Evolutionary conservation across 129 eudicot species (phyloP).

Genomic region (Rutidosis leptorrhynchoides): DNA sequence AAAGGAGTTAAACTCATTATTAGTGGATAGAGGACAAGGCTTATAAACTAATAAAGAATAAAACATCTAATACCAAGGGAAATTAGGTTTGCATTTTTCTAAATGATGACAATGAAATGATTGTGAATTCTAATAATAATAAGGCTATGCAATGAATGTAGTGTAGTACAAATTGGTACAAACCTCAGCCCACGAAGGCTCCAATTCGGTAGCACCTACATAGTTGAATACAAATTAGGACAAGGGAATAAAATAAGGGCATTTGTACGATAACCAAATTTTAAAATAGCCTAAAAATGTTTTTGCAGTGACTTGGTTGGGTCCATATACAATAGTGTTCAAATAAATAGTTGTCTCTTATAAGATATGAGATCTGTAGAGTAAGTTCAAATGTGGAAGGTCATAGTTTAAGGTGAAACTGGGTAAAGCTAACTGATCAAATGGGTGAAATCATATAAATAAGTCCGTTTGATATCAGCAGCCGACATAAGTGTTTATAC

Average conservation of each 20-base stretch:
- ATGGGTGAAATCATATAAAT: background rate
- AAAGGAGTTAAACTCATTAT: no score
- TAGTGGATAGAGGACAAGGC: no score
- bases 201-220: constrained; percentile 85
- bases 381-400: background rate
- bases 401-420: background rate
- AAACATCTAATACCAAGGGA: no score
- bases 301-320: background rate
- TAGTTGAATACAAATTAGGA: constrained; percentile 22
- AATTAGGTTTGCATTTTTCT: no score
- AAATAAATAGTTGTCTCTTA: background rate
- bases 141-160: background rate
- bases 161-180: constrained; percentile 16
- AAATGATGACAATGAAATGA: background rate
- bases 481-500: background rate
- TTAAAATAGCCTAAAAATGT: background rate
- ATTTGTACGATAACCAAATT: background rate
- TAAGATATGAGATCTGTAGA: background rate
- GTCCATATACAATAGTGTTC: background rate
- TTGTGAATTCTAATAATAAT: no score
- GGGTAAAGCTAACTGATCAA: background rate
- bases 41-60: no score
- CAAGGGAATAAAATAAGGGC: background rate
- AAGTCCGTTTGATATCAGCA: background rate
- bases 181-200: constrained; percentile 91